A percentile compares a stretch with the other conserved stretches of the same genome.
phyloP scores from a whole-genome alignment of 345 rosid genomes.

The Syzygium aromaticum region DNA sequence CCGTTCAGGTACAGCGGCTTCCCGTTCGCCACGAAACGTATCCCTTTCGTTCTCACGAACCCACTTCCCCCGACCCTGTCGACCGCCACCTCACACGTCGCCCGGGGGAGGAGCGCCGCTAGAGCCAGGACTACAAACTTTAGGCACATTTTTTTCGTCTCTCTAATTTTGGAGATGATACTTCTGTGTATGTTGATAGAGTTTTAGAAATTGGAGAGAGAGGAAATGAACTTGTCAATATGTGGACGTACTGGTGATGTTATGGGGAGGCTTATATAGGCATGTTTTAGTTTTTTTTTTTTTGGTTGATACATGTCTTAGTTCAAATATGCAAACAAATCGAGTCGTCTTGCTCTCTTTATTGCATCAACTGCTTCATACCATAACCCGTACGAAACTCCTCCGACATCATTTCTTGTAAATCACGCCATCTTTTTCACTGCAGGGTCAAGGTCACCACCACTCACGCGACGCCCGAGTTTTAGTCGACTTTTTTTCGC shows the following conservation, averaged over 20 bases:
- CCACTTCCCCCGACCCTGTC: neutral
- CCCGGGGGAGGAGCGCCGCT: constrained; percentile 1
- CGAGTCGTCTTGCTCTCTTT: neutral
- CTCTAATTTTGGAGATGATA: neutral
- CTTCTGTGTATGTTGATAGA: neutral
- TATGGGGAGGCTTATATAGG: neutral
- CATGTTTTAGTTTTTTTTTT: too few species aligned
- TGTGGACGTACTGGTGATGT: neutral
- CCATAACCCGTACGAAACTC: neutral
- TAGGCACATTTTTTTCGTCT: neutral
- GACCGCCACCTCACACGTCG: neutral
- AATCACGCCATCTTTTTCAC: neutral
- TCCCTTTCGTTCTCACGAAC: constrained; percentile 32
- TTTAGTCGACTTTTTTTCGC: neutral
- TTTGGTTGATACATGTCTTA: neutral
- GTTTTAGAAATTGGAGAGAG: neutral
- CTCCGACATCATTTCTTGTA: neutral
- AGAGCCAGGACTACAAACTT: neutral
- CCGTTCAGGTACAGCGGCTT: constrained; percentile 53
- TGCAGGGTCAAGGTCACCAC: neutral
- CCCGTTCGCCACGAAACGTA: constrained; percentile 25
- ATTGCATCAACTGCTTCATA: neutral
- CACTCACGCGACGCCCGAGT: neutral
- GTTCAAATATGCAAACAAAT: neutral
- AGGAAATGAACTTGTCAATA: too few species aligned